Percentiles rank a stretch among this genome's conserved stretches.
These are phyloP conservation scores for Lentinula raphanica DNA, from an alignment of 768 basidiomycete genomes.

Conservation along the genomic window DNA sequence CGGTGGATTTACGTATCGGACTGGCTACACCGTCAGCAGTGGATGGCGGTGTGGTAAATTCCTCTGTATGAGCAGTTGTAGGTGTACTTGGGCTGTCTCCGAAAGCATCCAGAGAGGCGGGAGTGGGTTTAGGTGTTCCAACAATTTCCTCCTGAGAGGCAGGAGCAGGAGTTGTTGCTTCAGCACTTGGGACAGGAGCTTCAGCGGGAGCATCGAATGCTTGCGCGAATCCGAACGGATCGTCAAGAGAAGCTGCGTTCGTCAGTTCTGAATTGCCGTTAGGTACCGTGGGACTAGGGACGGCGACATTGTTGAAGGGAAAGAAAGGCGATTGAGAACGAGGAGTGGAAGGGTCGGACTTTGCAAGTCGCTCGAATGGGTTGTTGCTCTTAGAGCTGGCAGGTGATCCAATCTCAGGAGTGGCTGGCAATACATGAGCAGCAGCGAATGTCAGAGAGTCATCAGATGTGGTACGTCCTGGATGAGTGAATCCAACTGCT, in stretches of 20 bases:
- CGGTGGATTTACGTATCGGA: slow-evolving; percentile 20
- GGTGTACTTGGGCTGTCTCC: slow-evolving; percentile 13
- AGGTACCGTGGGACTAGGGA: slow-evolving; percentile 29
- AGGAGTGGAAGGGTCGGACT: slow-evolving; percentile 31
- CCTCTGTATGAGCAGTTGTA: slow-evolving; percentile 40
- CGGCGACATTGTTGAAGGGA: slow-evolving; percentile 36
- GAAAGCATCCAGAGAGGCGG: slow-evolving; percentile 12
- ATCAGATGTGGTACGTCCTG: slow-evolving; percentile 33
- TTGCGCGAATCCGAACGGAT: slow-evolving; percentile 51
- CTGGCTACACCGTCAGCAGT: slow-evolving; percentile 26
- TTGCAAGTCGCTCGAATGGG: slow-evolving; percentile 75
- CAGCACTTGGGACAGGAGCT: slow-evolving; percentile 1
- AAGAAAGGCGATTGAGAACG: slow-evolving; percentile 61
- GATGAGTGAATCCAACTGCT: neutral
- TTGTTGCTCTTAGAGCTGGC: slow-evolving; percentile 76
- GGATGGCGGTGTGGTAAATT: slow-evolving; percentile 58
- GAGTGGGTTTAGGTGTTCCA: slow-evolving; percentile 12
- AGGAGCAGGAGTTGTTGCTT: slow-evolving; percentile 6
- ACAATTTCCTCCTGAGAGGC: slow-evolving; percentile 5
- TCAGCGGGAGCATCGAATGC: slow-evolving; percentile 21
- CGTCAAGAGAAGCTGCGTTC: slow-evolving; percentile 18
- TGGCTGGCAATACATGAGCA: slow-evolving; percentile 64
- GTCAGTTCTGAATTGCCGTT: slow-evolving; percentile 16
- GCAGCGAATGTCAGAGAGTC: slow-evolving; percentile 58
- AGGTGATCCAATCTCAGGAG: slow-evolving; percentile 52